phyloP scores from a whole-genome alignment of 805 yeast species.

The Saturnispora serradocipensis region DNA sequence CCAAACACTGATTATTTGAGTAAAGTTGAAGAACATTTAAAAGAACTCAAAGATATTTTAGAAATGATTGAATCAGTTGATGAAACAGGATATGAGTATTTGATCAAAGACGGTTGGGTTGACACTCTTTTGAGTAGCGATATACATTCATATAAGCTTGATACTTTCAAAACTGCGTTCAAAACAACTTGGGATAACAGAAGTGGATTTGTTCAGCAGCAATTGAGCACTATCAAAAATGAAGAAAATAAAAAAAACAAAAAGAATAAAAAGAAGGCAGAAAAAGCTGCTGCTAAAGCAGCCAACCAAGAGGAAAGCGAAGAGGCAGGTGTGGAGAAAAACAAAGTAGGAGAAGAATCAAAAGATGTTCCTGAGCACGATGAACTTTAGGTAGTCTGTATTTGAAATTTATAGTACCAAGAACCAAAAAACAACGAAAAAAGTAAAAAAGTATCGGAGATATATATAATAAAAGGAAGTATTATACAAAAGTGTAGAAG shows the following conservation, averaged over 20 bases:
- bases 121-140: constrained; percentile 16
- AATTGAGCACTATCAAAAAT: constrained; percentile 1
- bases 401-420: not conserved
- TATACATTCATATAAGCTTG: constrained; percentile 12
- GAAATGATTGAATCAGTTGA: constrained; percentile 21
- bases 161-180: constrained; percentile 10
- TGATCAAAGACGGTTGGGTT: constrained; percentile 13
- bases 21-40: not conserved
- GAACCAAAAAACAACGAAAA: not conserved
- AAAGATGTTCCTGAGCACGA: not conserved
- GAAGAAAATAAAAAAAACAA: constrained; percentile 6
- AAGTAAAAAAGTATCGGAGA: too few relatives aligned
- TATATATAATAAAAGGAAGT: not conserved
- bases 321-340: not conserved
- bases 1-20: not conserved
- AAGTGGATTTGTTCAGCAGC: constrained; percentile 19
- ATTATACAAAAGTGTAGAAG: not conserved
- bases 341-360: not conserved
- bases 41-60: constrained; percentile 21
- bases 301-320: not conserved
- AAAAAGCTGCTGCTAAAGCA: not conserved
- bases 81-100: constrained; percentile 18
- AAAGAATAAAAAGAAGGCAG: constrained; percentile 15
- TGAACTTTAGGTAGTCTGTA: not conserved
- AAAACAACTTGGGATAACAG: constrained; percentile 24